Conservation (phyloP, 768 basidiomycete species). For the Butyriboletus loyo region DNA sequence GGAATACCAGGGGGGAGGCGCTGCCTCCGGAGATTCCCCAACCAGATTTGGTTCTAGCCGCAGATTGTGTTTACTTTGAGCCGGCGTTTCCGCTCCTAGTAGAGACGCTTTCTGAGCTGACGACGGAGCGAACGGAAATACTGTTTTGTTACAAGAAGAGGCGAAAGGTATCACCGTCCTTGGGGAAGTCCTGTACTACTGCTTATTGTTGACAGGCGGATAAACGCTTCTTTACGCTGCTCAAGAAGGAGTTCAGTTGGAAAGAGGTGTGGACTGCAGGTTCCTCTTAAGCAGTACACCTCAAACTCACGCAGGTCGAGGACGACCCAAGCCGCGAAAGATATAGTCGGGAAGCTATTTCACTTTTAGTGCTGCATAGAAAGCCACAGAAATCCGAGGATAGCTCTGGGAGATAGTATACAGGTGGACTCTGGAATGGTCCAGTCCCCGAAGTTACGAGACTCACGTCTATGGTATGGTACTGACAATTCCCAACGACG, state of each 20-base stretch:
- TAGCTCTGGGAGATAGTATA: not conserved
- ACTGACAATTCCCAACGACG: not conserved
- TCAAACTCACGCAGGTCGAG: constrained; percentile 40
- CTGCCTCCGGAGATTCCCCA: constrained; percentile 45
- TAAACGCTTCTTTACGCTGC: constrained; percentile 76
- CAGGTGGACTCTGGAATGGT: not conserved
- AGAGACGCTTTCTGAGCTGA: constrained; percentile 67
- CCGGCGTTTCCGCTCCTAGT: constrained; percentile 88
- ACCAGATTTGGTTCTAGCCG: constrained; percentile 77
- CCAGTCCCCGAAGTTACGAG: not conserved
- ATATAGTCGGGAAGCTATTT: constrained; percentile 67
- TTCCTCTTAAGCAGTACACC: not conserved
- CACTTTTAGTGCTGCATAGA: constrained; percentile 44
- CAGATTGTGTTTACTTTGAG: constrained; percentile 96
- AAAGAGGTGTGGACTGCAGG: constrained; percentile 43
- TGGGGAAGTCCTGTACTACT: not conserved
- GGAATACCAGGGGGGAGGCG: constrained; percentile 57
- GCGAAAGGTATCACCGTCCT: constrained; percentile 59
- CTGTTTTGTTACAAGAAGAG: constrained; percentile 94
- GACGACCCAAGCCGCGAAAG: constrained; percentile 59
- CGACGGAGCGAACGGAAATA: constrained; percentile 56
- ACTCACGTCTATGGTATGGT: not conserved
- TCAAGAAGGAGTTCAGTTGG: constrained; percentile 80
- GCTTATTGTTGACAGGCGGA: constrained; percentile 58
- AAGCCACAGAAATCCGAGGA: constrained; percentile 6